Evolutionary conservation across 2,329 filamentous ascomycete genomes (phyloP).

Genomic region (Furcasterigmium sp.): DNA sequence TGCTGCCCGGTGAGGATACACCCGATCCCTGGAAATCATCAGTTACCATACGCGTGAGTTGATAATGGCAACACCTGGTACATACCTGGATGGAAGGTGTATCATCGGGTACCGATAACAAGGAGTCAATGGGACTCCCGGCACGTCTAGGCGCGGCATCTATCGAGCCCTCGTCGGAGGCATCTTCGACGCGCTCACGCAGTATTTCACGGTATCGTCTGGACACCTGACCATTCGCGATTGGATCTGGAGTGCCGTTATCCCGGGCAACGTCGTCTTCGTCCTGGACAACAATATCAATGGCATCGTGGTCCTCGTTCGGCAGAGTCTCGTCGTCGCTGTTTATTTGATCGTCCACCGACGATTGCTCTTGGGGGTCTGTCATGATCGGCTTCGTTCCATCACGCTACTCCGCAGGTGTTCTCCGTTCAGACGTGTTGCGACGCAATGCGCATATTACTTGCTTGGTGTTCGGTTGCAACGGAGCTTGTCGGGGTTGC

Average conservation of each 20-base stretch:
- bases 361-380: constrained; percentile 40
- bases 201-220: constrained; percentile 41
- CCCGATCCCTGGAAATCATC: constrained; percentile 48
- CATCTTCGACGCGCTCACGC: constrained; percentile 35
- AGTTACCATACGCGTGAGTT: constrained; percentile 14
- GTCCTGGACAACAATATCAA: constrained; percentile 28
- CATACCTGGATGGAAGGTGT: constrained; percentile 76
- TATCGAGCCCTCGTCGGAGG: constrained; percentile 49
- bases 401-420: constrained; percentile 20
- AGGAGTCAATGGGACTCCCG: constrained; percentile 64
- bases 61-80: constrained; percentile 5
- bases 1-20: constrained; percentile 66
- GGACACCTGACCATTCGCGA: constrained; percentile 29
- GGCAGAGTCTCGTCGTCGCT: constrained; percentile 39
- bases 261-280: constrained; percentile 20
- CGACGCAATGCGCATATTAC: not conserved
- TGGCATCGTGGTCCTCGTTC: constrained; percentile 26
- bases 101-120: constrained; percentile 73
- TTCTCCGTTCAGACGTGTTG: constrained; percentile 8
- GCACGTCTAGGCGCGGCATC: constrained; percentile 48
- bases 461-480: no score
- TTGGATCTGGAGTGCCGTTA: constrained; percentile 12
- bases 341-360: constrained; percentile 29
- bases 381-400: constrained; percentile 39
- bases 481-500: no score